A percentile compares a stretch with the other conserved stretches of the same genome.
These are phyloP conservation scores for Aspergillus sp. DNA, from an alignment of 2,329 filamentous ascomycete genomes.

Conservation along the genomic window DNA sequence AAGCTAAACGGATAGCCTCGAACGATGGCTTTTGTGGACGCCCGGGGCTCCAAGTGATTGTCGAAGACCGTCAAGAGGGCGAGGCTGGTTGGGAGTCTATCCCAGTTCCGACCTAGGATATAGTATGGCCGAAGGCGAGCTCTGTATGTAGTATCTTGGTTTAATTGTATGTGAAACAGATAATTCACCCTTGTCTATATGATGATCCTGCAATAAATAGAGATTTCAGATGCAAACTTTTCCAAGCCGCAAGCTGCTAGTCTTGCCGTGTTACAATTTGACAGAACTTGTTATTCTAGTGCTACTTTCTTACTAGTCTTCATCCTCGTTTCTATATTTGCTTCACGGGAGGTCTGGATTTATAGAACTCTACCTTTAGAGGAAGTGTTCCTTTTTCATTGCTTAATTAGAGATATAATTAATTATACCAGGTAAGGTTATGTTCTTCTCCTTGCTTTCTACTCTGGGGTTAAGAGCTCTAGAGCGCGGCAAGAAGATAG, in stretches of 20 bases:
- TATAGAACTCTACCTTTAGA: background rate
- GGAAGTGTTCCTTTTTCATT: background rate
- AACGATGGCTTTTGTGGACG: slow-evolving; percentile 49
- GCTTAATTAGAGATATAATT: background rate
- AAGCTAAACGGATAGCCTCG: slow-evolving; percentile 38
- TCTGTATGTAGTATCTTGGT: background rate
- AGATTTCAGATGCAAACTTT: background rate
- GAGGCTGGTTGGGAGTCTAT: slow-evolving; percentile 48
- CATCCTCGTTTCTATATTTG: background rate
- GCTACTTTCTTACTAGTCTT: background rate
- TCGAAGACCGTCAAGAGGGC: slow-evolving; percentile 41
- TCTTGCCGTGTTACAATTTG: background rate
- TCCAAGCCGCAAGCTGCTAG: background rate
- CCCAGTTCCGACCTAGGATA: slow-evolving; percentile 32
- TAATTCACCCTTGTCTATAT: slow-evolving; percentile 2
- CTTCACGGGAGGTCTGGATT: background rate
- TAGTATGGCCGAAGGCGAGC: no score
- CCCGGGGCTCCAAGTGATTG: slow-evolving; percentile 44
- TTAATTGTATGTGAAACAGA: slow-evolving; percentile 3
- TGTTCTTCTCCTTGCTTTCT: background rate
- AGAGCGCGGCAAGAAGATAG: background rate
- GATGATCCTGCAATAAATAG: background rate
- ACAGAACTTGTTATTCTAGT: background rate
- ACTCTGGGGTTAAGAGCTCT: background rate
- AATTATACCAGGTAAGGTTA: background rate